phyloP scores from a whole-genome alignment of 2,329 filamentous ascomycete species.

The Aspergillus sp. region DNA sequence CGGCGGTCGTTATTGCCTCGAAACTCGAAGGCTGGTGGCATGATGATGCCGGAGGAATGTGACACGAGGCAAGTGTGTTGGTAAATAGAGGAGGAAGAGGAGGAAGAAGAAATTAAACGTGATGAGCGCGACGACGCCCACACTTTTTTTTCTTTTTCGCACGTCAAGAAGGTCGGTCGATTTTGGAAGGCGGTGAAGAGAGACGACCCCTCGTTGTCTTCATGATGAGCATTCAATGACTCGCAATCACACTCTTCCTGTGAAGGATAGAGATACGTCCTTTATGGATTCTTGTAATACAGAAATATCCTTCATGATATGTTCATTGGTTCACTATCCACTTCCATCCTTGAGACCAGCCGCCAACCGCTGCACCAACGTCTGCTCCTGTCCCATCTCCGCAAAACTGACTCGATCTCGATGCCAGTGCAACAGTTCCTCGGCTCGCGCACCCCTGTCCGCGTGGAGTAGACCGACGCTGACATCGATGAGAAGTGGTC shows the following conservation, averaged over 20 bases:
- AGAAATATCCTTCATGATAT: not conserved
- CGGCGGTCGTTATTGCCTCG: constrained; percentile 31
- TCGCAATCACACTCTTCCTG: too few species aligned
- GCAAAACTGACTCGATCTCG: constrained; percentile 57
- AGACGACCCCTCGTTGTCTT: too few species aligned
- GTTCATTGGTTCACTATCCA: not conserved
- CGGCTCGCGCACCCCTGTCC: constrained; percentile 53
- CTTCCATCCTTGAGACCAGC: constrained; percentile 15
- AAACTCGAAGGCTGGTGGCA: constrained; percentile 32
- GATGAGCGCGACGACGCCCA: not conserved
- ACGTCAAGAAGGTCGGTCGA: not conserved
- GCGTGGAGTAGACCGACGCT: constrained; percentile 59
- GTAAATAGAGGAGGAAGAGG: not conserved
- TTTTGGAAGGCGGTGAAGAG: constrained; percentile 14
- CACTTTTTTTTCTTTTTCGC: constrained; percentile 5
- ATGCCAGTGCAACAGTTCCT: constrained; percentile 64
- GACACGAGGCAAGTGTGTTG: not conserved
- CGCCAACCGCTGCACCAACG: constrained; percentile 28
- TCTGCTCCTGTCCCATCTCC: constrained; percentile 49
- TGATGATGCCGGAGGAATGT: constrained; percentile 1
- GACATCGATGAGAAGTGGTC: constrained; percentile 61
- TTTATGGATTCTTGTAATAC: not conserved
- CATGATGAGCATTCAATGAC: too few species aligned
- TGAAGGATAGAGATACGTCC: too few species aligned
- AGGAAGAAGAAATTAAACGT: not conserved